Evolutionary conservation across 2,329 filamentous ascomycete species (phyloP).

Genomic region (Plenodomus lindquistii): DNA sequence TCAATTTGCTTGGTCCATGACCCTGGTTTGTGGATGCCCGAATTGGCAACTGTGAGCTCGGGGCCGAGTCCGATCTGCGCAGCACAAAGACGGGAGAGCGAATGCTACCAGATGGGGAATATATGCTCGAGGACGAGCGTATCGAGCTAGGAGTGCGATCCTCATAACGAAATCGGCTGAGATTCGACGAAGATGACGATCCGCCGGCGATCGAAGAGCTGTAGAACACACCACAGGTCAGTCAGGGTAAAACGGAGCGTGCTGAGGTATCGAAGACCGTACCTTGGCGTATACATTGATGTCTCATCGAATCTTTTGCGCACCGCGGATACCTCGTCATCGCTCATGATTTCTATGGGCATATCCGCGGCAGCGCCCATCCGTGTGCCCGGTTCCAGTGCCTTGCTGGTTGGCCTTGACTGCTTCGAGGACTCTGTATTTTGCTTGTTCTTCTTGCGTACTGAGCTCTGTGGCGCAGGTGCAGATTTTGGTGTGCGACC

Average conservation of each 20-base stretch:
- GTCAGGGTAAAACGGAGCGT: not conserved
- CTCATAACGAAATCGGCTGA: not conserved
- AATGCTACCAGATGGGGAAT: not conserved
- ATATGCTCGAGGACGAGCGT: not conserved
- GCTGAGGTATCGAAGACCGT: not conserved
- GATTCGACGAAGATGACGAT: not conserved
- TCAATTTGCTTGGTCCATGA: not conserved
- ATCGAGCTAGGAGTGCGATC: not conserved
- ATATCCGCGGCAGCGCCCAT: conserved; percentile 1
- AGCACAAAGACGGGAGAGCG: not conserved
- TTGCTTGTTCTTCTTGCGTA: not conserved
- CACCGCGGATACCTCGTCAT: conserved; percentile 1
- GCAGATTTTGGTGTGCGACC: not conserved
- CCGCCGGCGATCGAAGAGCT: not conserved
- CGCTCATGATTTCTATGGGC: conserved; percentile 19
- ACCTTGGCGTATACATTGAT: not conserved
- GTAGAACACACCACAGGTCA: not conserved
- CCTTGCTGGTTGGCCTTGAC: not conserved
- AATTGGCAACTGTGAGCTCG: not conserved
- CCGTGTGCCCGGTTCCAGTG: not conserved
- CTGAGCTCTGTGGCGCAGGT: not conserved
- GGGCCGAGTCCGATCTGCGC: not conserved
- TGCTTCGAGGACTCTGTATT: not conserved
- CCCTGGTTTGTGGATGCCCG: not conserved
- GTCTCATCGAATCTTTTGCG: not conserved